A percentile compares a stretch with the other conserved stretches of the same genome.
phyloP scores from a whole-genome alignment of 2,329 filamentous ascomycete genomes.

The Penicillium sp. region DNA sequence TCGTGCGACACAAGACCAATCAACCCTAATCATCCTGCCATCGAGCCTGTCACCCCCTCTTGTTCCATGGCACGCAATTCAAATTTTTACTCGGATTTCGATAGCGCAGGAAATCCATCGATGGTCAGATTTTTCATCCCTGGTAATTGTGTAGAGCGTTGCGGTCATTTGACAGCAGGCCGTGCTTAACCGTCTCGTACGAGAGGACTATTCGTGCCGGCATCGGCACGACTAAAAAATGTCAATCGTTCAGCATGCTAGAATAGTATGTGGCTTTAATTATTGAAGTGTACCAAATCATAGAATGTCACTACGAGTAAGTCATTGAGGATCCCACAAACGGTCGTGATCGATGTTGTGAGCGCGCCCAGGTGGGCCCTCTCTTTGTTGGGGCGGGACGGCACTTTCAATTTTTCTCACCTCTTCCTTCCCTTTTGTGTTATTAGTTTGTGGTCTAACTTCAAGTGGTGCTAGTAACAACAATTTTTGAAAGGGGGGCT shows the following conservation, averaged over 20 bases:
- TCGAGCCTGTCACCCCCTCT: background rate
- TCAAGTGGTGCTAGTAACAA: background rate
- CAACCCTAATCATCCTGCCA: background rate
- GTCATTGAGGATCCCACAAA: no score
- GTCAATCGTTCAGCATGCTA: no score
- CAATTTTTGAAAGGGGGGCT: background rate
- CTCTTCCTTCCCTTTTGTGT: background rate
- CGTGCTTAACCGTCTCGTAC: background rate
- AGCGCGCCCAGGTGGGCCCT: no score
- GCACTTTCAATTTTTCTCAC: background rate
- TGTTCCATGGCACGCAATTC: background rate
- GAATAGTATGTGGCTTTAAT: no score
- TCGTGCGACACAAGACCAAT: background rate
- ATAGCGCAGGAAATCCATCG: background rate
- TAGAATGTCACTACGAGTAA: no score
- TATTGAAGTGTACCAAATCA: no score
- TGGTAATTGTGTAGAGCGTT: background rate
- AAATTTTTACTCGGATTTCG: background rate
- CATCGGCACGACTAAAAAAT: background rate
- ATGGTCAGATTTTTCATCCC: background rate
- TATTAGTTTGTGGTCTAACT: background rate
- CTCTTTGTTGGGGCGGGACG: no score
- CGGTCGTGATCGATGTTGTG: no score
- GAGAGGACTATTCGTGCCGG: background rate
- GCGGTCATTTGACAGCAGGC: background rate